Evolutionary conservation across 345 rosid species (phyloP).

Genomic region (Cardiospermum halicacabum): DNA sequence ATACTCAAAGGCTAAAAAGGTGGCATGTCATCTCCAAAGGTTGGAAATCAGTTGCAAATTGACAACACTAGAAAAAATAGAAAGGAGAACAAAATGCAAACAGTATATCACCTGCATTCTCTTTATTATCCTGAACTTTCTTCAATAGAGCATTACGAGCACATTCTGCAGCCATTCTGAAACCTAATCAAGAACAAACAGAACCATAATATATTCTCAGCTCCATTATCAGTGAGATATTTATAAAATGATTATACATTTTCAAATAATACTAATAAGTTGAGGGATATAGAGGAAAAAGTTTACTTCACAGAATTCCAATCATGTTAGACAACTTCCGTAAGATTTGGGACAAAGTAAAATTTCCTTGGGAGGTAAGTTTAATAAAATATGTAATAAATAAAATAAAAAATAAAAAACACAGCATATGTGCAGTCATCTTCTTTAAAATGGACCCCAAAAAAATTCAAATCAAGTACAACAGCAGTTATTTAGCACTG

Average conservation of each 20-base stretch:
- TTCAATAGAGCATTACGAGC: slow-evolving; percentile 68
- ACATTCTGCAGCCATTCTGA: slow-evolving; percentile 92
- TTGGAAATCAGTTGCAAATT: background rate
- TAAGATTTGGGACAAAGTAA: background rate
- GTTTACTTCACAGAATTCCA: background rate
- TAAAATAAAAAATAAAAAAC: background rate
- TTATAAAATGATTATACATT: no score
- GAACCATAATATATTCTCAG: background rate
- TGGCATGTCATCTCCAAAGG: background rate
- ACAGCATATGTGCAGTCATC: background rate
- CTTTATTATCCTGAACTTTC: slow-evolving; percentile 78
- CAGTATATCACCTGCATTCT: slow-evolving; percentile 51
- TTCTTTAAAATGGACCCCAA: background rate
- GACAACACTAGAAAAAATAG: background rate
- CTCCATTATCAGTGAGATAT: slow-evolving; percentile 3
- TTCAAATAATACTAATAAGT: no score
- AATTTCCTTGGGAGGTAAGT: no score
- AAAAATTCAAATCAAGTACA: background rate
- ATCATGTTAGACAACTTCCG: background rate
- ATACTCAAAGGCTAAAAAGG: background rate
- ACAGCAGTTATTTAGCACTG: background rate
- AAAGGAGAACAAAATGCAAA: background rate
- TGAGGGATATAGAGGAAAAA: background rate
- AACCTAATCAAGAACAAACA: slow-evolving; percentile 51
- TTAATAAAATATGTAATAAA: no score